A percentile compares a stretch with the other conserved stretches of the same genome.
These are phyloP conservation scores for Holtermannia corniformis DNA, from an alignment of 768 basidiomycete species.

Conservation along the genomic window DNA sequence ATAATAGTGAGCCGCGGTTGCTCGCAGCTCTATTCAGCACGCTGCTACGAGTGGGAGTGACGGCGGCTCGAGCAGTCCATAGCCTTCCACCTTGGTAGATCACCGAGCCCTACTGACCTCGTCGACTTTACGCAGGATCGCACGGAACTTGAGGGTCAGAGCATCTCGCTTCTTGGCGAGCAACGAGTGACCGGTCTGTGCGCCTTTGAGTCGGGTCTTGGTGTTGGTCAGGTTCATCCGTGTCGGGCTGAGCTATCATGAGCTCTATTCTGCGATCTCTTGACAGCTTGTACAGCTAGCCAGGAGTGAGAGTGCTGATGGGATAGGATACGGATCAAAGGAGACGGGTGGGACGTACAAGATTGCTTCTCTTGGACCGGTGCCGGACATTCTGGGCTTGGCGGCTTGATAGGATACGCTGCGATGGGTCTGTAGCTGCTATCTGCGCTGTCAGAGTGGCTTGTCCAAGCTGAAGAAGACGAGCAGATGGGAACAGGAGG, in stretches of 20 bases:
- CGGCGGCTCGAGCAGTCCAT: too few species aligned
- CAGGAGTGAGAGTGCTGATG: neutral
- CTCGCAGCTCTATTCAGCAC: too few species aligned
- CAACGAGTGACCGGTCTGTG: constrained; percentile 88
- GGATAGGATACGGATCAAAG: neutral
- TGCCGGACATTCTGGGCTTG: constrained; percentile 60
- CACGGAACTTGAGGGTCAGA: constrained; percentile 82
- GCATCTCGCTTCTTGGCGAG: constrained; percentile 98
- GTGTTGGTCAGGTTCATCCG: constrained; percentile 95
- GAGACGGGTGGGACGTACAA: constrained; percentile 42
- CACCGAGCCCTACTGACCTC: constrained; percentile 65
- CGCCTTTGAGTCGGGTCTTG: constrained; percentile 61
- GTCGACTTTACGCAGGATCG: constrained; percentile 92
- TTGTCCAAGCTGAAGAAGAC: neutral
- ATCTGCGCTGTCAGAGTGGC: neutral
- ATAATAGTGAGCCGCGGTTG: too few species aligned
- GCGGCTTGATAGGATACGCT: too few species aligned
- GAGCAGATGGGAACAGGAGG: neutral
- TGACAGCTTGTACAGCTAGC: neutral
- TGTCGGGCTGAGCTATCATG: constrained; percentile 56
- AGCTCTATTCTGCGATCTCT: neutral
- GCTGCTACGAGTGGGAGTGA: too few species aligned
- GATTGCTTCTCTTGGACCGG: constrained; percentile 81
- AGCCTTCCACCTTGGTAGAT: too few species aligned
- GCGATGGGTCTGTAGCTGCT: neutral